Evolutionary conservation across 768 basidiomycete genomes (phyloP).

Genomic region (Tricholoma furcatifolium): DNA sequence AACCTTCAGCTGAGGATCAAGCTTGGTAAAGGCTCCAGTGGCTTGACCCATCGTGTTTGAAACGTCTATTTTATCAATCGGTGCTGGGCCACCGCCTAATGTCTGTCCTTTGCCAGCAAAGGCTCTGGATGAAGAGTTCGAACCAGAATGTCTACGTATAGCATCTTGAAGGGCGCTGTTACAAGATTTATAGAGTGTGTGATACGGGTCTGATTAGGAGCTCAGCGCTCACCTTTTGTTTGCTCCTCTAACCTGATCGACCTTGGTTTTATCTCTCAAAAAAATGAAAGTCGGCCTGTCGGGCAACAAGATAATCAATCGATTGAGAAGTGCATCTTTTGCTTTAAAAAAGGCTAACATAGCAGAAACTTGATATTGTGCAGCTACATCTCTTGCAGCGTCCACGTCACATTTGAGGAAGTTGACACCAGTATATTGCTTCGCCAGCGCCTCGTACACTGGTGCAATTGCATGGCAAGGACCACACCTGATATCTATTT

Average conservation of each 20-base stretch:
- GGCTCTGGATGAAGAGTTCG: slow-evolving; percentile 34
- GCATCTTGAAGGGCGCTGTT: slow-evolving; percentile 60
- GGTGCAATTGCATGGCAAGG: slow-evolving; percentile 87
- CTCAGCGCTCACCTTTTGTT: slow-evolving; percentile 57
- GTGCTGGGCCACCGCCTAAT: slow-evolving; percentile 50
- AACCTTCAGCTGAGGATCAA: slow-evolving; percentile 69
- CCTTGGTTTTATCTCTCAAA: slow-evolving; percentile 61
- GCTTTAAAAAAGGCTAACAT: slow-evolving; percentile 48
- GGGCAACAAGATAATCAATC: not conserved
- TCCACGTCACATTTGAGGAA: slow-evolving; percentile 87
- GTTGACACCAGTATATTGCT: slow-evolving; percentile 66
- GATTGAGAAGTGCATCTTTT: not conserved
- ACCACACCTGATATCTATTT: slow-evolving; percentile 63
- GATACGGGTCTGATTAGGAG: not conserved
- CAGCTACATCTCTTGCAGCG: slow-evolving; percentile 64
- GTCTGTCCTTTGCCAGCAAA: slow-evolving; percentile 78
- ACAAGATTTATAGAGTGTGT: not conserved
- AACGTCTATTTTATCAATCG: slow-evolving; percentile 33
- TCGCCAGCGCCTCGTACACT: slow-evolving; percentile 65
- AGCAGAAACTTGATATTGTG: slow-evolving; percentile 60
- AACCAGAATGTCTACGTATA: slow-evolving; percentile 49
- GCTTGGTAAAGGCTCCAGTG: slow-evolving; percentile 38
- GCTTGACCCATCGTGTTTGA: slow-evolving; percentile 32
- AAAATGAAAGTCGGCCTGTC: slow-evolving; percentile 84
- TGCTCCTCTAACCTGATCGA: slow-evolving; percentile 75